phyloP scores from a whole-genome alignment of 2,329 filamentous ascomycete genomes.

The Apiospora arundinis region DNA sequence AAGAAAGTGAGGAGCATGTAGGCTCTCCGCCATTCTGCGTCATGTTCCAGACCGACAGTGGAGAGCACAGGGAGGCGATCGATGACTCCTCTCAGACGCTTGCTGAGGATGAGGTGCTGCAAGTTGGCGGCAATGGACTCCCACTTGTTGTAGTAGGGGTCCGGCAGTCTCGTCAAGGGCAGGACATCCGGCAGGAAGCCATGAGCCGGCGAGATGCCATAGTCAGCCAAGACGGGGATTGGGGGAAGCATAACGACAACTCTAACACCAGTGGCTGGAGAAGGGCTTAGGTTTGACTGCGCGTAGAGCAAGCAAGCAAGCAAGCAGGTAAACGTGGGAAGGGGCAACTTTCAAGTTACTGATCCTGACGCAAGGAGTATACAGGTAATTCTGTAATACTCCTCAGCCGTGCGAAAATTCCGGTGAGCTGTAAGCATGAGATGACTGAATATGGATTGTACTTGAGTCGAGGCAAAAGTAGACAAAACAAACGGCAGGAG shows the following conservation, averaged over 20 bases:
- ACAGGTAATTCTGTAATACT: constrained; percentile 65
- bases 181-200: constrained; percentile 87
- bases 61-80: constrained; percentile 84
- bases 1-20: constrained; percentile 73
- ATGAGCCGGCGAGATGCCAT: constrained; percentile 77
- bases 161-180: constrained; percentile 80
- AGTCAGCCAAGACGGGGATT: constrained; percentile 72
- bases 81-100: constrained; percentile 79
- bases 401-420: constrained; percentile 63
- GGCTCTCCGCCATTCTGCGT: constrained; percentile 87
- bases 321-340: constrained; percentile 19
- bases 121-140: constrained; percentile 86
- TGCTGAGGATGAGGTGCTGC: constrained; percentile 84
- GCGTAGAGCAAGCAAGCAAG: neutral
- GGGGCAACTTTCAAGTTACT: constrained; percentile 32
- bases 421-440: constrained; percentile 45
- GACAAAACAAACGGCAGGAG: neutral
- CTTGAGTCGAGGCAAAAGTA: constrained; percentile 17
- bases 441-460: constrained; percentile 17
- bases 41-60: constrained; percentile 79
- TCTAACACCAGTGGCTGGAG: constrained; percentile 21
- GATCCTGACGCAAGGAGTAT: constrained; percentile 70
- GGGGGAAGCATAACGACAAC: constrained; percentile 60
- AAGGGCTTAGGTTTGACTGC: constrained; percentile 18
- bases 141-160: constrained; percentile 95